phyloP scores from a whole-genome alignment of 176 grass and related monocot genomes.

The Phyllostachys edulis region DNA sequence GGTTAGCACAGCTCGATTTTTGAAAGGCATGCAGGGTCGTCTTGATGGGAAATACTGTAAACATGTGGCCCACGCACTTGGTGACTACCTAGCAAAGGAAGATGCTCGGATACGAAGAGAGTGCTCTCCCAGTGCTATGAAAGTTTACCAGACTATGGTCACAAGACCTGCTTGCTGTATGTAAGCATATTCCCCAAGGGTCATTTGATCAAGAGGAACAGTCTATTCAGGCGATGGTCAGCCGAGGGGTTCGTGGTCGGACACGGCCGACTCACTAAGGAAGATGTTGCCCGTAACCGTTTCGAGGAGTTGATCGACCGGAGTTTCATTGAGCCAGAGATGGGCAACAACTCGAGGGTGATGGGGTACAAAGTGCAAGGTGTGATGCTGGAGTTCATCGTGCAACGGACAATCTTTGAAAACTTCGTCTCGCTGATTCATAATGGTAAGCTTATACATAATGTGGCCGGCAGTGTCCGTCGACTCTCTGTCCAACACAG shows the following conservation, averaged over 20 bases:
- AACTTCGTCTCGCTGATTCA: background rate
- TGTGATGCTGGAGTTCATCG: background rate
- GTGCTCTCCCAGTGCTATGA: background rate
- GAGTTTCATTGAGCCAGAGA: background rate
- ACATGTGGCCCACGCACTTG: background rate
- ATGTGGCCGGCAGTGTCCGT: background rate
- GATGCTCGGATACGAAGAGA: background rate
- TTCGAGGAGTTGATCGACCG: background rate
- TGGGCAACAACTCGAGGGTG: background rate
- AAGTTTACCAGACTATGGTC: background rate
- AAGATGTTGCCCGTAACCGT: background rate
- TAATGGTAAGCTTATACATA: background rate
- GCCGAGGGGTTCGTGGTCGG: background rate
- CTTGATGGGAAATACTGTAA: background rate
- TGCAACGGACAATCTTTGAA: background rate
- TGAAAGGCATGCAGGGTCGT: no score
- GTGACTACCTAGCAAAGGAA: background rate
- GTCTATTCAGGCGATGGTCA: background rate
- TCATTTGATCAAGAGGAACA: background rate
- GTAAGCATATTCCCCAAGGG: background rate
- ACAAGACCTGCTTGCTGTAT: background rate
- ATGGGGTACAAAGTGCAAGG: background rate
- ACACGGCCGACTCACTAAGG: no score
- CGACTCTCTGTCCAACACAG: no score
- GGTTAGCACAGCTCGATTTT: background rate